Evolutionary conservation across 805 yeast genomes (phyloP).

Genomic region (Candida nanaspora): DNA sequence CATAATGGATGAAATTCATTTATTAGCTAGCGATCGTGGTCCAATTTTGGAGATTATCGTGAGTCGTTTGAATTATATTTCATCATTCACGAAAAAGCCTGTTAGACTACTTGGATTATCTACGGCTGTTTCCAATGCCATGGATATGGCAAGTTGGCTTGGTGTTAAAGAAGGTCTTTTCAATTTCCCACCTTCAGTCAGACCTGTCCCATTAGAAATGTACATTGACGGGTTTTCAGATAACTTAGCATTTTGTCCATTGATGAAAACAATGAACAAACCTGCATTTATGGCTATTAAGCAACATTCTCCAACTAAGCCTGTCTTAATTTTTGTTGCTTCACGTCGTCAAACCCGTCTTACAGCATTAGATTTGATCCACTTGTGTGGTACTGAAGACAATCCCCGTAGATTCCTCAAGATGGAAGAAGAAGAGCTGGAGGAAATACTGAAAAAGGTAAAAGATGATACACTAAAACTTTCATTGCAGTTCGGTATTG

Average conservation of each 20-base stretch:
- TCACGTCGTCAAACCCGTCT: slow-evolving; percentile 77
- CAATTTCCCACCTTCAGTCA: slow-evolving; percentile 74
- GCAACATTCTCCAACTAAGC: slow-evolving; percentile 81
- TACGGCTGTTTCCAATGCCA: slow-evolving; percentile 80
- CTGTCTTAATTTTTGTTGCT: slow-evolving; percentile 79
- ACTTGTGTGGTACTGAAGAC: slow-evolving; percentile 71
- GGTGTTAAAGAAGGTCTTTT: slow-evolving; percentile 69
- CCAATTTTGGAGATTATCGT: slow-evolving; percentile 85
- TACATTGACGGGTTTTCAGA: slow-evolving; percentile 84
- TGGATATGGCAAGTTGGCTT: slow-evolving; percentile 82
- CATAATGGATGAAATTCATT: slow-evolving; percentile 81
- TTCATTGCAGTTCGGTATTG: slow-evolving; percentile 73
- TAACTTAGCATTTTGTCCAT: slow-evolving; percentile 70
- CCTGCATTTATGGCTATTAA: slow-evolving; percentile 92
- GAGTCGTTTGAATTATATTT: slow-evolving; percentile 73
- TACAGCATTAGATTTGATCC: slow-evolving; percentile 73
- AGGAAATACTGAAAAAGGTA: slow-evolving; percentile 41
- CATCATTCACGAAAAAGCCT: slow-evolving; percentile 51
- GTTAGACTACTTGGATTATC: slow-evolving; percentile 71
- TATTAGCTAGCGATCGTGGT: slow-evolving; percentile 80
- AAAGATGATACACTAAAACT: slow-evolving; percentile 78
- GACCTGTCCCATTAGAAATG: slow-evolving; percentile 84
- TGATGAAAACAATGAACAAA: slow-evolving; percentile 83
- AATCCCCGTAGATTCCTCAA: slow-evolving; percentile 65
- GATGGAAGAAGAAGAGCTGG: slow-evolving; percentile 60